phyloP scores from a whole-genome alignment of 345 rosid genomes.

The Salix exigua region DNA sequence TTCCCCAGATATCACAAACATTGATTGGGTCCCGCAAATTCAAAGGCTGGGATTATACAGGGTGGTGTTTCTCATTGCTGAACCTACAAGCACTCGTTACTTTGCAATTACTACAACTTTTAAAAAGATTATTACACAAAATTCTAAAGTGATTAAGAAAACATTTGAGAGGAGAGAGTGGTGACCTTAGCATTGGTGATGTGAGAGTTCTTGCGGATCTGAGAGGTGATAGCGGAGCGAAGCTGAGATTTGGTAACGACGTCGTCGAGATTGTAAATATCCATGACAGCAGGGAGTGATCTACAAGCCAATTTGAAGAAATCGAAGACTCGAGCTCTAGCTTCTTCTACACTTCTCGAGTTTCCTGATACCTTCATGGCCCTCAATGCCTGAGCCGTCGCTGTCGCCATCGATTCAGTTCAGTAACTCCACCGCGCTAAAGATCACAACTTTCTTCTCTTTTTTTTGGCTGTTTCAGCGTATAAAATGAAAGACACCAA shows the following conservation, averaged over 20 bases:
- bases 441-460: too few species aligned
- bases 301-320: slow-evolving; percentile 81
- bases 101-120: too few species aligned
- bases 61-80: too few species aligned
- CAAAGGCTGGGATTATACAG: too few species aligned
- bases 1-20: too few species aligned
- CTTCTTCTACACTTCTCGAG: slow-evolving; percentile 81
- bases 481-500: neutral
- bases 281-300: slow-evolving; percentile 72
- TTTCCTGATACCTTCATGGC: slow-evolving; percentile 72
- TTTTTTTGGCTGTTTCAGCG: neutral
- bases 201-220: slow-evolving; percentile 76
- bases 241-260: slow-evolving; percentile 70
- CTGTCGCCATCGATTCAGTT: too few species aligned
- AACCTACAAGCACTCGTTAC: too few species aligned
- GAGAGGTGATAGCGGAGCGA: slow-evolving; percentile 72
- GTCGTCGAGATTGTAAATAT: slow-evolving; percentile 86
- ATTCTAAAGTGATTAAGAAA: neutral
- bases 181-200: slow-evolving; percentile 80
- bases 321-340: slow-evolving; percentile 66
- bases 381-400: slow-evolving; percentile 56
- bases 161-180: neutral
- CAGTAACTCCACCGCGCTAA: too few species aligned
- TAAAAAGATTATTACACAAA: too few species aligned
- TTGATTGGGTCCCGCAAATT: too few species aligned